These are phyloP conservation scores for Trichosporon coremiiforme DNA, from an alignment of 1,284 basidiomycete species.

Conservation along the genomic window DNA sequence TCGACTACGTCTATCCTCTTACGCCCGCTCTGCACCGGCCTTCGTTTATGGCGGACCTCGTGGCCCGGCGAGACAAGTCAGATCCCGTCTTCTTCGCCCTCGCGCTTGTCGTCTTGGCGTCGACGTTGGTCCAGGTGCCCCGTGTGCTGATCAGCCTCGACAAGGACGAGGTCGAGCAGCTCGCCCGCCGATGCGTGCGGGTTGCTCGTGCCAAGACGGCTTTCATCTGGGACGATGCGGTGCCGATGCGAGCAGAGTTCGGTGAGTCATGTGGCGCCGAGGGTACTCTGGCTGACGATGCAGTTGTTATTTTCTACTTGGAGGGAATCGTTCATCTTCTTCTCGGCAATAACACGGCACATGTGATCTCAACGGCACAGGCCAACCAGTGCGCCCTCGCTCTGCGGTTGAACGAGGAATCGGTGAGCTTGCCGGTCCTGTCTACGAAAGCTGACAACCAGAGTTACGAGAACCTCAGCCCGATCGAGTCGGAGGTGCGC, in stretches of 20 bases:
- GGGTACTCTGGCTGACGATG: neutral
- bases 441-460: conserved; percentile 36
- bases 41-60: conserved; percentile 44
- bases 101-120: conserved; percentile 43
- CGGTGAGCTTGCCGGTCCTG: conserved; percentile 29
- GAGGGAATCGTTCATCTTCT: conserved; percentile 51
- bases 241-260: conserved; percentile 29
- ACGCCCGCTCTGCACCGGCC: conserved; percentile 51
- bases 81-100: conserved; percentile 47
- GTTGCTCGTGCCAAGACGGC: conserved; percentile 42
- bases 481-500: conserved; percentile 47
- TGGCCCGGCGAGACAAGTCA: conserved; percentile 41
- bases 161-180: conserved; percentile 44
- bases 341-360: conserved; percentile 50
- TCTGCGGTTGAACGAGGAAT: conserved; percentile 47
- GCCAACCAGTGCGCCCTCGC: conserved; percentile 50
- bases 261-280: conserved; percentile 22
- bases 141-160: conserved; percentile 45
- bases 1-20: conserved; percentile 50
- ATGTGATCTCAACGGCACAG: conserved; percentile 44
- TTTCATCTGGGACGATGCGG: conserved; percentile 42
- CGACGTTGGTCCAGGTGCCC: conserved; percentile 49
- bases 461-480: conserved; percentile 46
- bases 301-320: conserved; percentile 33
- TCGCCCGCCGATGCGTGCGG: conserved; percentile 42